A percentile compares a stretch with the other conserved stretches of the same genome.
These are phyloP conservation scores for Colletotrichum tamarilloi DNA, from an alignment of 2,329 filamentous ascomycete genomes.

Conservation along the genomic window DNA sequence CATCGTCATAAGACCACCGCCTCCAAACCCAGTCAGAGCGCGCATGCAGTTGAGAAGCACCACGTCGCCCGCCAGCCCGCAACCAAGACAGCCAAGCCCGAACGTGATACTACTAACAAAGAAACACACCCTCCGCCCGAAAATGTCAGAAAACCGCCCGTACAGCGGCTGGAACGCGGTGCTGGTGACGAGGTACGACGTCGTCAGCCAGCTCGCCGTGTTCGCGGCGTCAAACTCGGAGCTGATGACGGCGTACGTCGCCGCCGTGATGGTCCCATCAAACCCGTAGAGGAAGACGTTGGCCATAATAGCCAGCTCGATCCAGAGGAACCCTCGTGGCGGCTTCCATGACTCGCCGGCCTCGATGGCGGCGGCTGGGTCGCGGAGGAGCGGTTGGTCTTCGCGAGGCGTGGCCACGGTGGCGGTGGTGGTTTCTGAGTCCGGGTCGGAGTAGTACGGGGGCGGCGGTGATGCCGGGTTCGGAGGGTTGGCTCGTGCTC, in stretches of 20 bases:
- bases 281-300: conserved; percentile 76
- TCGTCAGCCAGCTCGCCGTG: conserved; percentile 80
- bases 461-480: conserved; percentile 9
- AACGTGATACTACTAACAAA: conserved; percentile 73
- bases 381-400: conserved; percentile 40
- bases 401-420: conserved; percentile 19
- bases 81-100: conserved; percentile 72
- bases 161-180: conserved; percentile 80
- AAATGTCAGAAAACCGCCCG: conserved; percentile 76
- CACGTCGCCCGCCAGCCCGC: conserved; percentile 69
- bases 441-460: conserved; percentile 8
- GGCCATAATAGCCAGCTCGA: conserved; percentile 70
- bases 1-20: conserved; percentile 77
- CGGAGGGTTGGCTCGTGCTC: conserved; percentile 11
- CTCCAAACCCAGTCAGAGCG: conserved; percentile 75
- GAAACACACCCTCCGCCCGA: conserved; percentile 72
- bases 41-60: conserved; percentile 72
- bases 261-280: conserved; percentile 79
- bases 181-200: conserved; percentile 76
- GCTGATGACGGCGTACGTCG: conserved; percentile 79
- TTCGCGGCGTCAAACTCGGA: conserved; percentile 80
- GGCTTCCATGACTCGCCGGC: conserved; percentile 54
- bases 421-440: background rate
- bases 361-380: conserved; percentile 27
- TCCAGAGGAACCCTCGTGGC: conserved; percentile 65